Evolutionary conservation across 345 rosid genomes (phyloP), one percentile per base, ranked within the genome.

Genomic region (Salix exigua): DNA sequence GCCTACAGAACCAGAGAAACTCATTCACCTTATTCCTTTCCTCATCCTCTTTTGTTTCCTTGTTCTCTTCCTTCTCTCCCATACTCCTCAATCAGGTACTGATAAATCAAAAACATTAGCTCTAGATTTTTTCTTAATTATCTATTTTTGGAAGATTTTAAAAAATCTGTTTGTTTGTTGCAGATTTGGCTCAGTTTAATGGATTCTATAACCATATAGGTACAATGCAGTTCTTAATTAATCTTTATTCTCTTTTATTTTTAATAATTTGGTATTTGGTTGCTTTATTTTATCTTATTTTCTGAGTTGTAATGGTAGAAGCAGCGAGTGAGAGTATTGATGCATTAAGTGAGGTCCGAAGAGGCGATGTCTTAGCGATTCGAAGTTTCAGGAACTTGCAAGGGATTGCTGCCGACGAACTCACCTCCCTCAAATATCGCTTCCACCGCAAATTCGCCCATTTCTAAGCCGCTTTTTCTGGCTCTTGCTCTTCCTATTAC

Each of bases 131-230:
- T 23, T 51, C 55, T 66, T 18, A 16, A 28, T 37, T 35, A 13
- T 25, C 28, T n/a, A 9, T 16, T 17, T 74, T 11, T 73, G 17
- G 1, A 10, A 40, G 11, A 40, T 75, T 69, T 66, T 21, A 55
- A 2, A 40, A 40, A 61, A 31, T 26, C 48, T 26, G 17, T 75
- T 40, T 55, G 40, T 9, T 58, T 28, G 35, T 76, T 78, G 68
- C 91, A 95, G 99, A 95, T 88, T 89, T 93, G 86, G 92, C 89
- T 77, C 88, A 87, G 71, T 93, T 95, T 81, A 87, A 82, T 33
- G 87, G 91, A 81, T 26, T 74, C 40, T 76, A 88, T 18, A 82
- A 86, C 67, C 84, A 62, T 68, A 46, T 81, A 88, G 96, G 98
- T 95, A 85, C 61, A 83, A 81, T 89, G 90, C 88, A 81, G 87